Percentiles rank a stretch among this genome's conserved stretches.
Conservation (phyloP, 1,139 yeast genomes). For the Blastobotrys aristatus region DNA sequence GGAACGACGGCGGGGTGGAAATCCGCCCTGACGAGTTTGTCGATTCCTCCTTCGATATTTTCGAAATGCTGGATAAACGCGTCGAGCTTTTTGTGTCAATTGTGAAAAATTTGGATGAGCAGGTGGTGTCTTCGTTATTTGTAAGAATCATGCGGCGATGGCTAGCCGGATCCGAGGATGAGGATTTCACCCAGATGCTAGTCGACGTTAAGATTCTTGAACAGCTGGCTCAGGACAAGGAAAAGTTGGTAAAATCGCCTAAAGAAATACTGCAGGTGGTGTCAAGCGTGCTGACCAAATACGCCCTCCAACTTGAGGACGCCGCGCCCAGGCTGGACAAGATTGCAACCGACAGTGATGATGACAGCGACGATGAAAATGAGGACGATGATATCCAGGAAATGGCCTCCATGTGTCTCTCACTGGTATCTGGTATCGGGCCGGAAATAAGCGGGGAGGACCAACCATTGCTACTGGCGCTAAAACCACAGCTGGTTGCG, state of each 20-base stretch:
- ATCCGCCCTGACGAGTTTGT: conserved; percentile 34
- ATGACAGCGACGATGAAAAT: conserved; percentile 25
- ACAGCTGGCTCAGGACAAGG: conserved; percentile 51
- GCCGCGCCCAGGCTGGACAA: neutral
- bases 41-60: conserved; percentile 1
- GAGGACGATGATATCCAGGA: conserved; percentile 26
- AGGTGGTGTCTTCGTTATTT: conserved; percentile 46
- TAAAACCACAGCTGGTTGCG: conserved; percentile 32
- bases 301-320: conserved; percentile 21
- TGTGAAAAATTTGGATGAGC: conserved; percentile 47
- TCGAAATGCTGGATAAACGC: conserved; percentile 48
- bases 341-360: conserved; percentile 16
- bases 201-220: conserved; percentile 64
- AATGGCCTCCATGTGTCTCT: conserved; percentile 29
- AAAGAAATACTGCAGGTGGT: conserved; percentile 54
- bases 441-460: conserved; percentile 37
- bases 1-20: conserved; percentile 56
- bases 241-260: conserved; percentile 58
- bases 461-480: conserved; percentile 37
- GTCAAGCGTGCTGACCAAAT: conserved; percentile 41
- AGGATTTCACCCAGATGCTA: conserved; percentile 48
- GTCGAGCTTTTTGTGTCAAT: conserved; percentile 45
- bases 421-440: conserved; percentile 28
- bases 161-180: conserved; percentile 38
- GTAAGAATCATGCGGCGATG: conserved; percentile 53